Evolutionary conservation across 371 early-diverging fungal species (phyloP).

Genomic region (Mortierella sp.): DNA sequence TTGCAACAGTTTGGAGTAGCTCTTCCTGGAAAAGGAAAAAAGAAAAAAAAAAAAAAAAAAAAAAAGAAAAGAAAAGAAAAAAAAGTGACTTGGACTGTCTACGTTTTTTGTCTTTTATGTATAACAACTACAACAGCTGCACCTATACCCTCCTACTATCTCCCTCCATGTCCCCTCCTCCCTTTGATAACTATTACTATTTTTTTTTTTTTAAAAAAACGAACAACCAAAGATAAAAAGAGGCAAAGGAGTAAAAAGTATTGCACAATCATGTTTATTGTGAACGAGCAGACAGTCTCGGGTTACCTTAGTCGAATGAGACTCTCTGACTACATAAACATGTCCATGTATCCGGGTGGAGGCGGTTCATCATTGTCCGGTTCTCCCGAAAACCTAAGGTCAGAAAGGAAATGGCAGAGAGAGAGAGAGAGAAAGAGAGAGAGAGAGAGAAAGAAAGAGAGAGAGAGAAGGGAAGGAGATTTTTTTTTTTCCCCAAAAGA

Average conservation of each 20-base stretch:
- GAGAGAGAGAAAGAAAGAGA: too few relatives aligned
- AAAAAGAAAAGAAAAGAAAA: constrained; percentile 2
- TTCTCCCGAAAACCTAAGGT: constrained; percentile 64
- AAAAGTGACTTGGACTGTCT: not conserved
- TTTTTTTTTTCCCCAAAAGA: too few relatives aligned
- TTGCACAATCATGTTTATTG: not conserved
- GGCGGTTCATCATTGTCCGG: constrained; percentile 82
- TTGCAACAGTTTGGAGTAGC: too few relatives aligned
- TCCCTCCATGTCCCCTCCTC: too few relatives aligned
- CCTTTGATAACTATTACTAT: not conserved
- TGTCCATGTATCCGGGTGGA: constrained; percentile 78
- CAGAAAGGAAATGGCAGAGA: too few relatives aligned
- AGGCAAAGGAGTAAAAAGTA: not conserved
- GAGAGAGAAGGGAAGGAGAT: too few relatives aligned
- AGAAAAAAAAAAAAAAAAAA: not conserved
- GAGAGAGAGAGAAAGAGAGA: too few relatives aligned
- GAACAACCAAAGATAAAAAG: not conserved
- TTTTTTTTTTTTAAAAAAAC: not conserved
- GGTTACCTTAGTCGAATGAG: not conserved
- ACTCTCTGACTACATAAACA: constrained; percentile 68
- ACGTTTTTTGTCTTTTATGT: too few relatives aligned
- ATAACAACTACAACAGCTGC: too few relatives aligned
- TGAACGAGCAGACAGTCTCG: too few relatives aligned
- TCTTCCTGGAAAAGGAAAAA: too few relatives aligned
- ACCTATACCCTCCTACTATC: too few relatives aligned